These are phyloP conservation scores for Ilex aquifolium DNA, from an alignment of 257 asterid species.

Conservation along the genomic window DNA sequence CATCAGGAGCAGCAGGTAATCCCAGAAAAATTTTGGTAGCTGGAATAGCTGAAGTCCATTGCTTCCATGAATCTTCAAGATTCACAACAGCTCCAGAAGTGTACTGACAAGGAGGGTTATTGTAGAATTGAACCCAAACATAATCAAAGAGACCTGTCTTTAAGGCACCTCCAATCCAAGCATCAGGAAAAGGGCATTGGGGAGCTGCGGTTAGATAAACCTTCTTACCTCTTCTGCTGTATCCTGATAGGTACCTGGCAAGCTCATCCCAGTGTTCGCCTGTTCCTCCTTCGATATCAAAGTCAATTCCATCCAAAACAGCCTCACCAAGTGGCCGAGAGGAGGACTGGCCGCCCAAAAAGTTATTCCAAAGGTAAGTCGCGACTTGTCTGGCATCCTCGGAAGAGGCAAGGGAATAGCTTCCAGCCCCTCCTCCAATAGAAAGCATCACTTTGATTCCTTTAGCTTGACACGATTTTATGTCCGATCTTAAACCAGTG, in stretches of 20 bases:
- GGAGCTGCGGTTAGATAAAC: conserved; percentile 48
- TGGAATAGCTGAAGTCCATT: conserved; percentile 17
- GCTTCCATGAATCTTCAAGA: conserved; percentile 28
- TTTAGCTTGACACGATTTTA: conserved; percentile 30
- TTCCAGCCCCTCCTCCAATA: conserved; percentile 32
- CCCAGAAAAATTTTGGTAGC: conserved; percentile 20
- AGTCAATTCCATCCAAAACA: conserved; percentile 43
- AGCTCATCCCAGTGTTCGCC: conserved; percentile 39
- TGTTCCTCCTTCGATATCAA: conserved; percentile 41
- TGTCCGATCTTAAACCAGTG: conserved; percentile 26
- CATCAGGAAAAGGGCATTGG: conserved; percentile 50
- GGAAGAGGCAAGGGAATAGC: conserved; percentile 30
- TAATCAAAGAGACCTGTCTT: conserved; percentile 37
- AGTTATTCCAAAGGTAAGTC: conserved; percentile 41
- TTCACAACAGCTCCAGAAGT: conserved; percentile 14
- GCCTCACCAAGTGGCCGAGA: conserved; percentile 35
- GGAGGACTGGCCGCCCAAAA: conserved; percentile 30
- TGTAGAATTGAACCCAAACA: conserved; percentile 47
- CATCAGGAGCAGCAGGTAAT: conserved; percentile 23
- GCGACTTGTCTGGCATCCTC: conserved; percentile 39
- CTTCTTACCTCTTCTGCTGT: conserved; percentile 32
- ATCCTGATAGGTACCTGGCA: conserved; percentile 21
- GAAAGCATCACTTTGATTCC: conserved; percentile 43
- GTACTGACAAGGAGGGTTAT: conserved; percentile 40
- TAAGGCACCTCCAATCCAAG: conserved; percentile 32